Conservation (phyloP, 805 yeast genomes). For the Kluyveromyces dobzhanskii region DNA sequence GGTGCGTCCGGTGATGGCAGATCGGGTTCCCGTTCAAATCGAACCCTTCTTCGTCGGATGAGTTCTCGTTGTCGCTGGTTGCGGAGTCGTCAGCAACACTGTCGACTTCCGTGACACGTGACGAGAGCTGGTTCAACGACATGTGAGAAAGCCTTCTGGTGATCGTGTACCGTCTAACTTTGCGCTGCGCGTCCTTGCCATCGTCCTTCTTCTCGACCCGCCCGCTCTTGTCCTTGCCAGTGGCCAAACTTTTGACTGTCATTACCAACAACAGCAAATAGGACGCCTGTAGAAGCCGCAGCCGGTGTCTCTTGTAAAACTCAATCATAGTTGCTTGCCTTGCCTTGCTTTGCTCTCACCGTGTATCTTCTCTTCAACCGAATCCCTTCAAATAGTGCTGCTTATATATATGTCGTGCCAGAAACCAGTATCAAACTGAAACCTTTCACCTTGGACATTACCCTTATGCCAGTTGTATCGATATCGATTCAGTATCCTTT, state of each 20-base stretch:
- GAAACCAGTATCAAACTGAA: too few relatives aligned
- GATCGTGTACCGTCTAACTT: slow-evolving; percentile 7
- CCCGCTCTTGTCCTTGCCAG: slow-evolving; percentile 8
- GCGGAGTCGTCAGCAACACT: slow-evolving; percentile 8
- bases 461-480: too few relatives aligned
- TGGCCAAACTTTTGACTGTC: slow-evolving; percentile 14
- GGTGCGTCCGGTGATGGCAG: background rate
- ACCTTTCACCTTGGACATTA: too few relatives aligned
- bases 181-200: slow-evolving; percentile 2
- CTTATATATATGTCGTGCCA: too few relatives aligned
- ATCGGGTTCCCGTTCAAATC: background rate
- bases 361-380: too few relatives aligned
- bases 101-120: slow-evolving; percentile 4
- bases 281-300: slow-evolving; percentile 21
- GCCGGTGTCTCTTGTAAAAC: slow-evolving; percentile 22
- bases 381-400: too few relatives aligned
- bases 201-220: slow-evolving; percentile 8
- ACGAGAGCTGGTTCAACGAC: slow-evolving; percentile 3
- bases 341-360: background rate
- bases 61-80: too few relatives aligned
- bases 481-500: too few relatives aligned
- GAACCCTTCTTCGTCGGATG: slow-evolving; percentile 1
- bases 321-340: background rate
- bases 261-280: slow-evolving; percentile 21
- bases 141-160: slow-evolving; percentile 2